A percentile compares a stretch with the other conserved stretches of the same genome.
Conservation (phyloP, 2,329 filamentous ascomycete genomes). For the Diplodia corticola region DNA sequence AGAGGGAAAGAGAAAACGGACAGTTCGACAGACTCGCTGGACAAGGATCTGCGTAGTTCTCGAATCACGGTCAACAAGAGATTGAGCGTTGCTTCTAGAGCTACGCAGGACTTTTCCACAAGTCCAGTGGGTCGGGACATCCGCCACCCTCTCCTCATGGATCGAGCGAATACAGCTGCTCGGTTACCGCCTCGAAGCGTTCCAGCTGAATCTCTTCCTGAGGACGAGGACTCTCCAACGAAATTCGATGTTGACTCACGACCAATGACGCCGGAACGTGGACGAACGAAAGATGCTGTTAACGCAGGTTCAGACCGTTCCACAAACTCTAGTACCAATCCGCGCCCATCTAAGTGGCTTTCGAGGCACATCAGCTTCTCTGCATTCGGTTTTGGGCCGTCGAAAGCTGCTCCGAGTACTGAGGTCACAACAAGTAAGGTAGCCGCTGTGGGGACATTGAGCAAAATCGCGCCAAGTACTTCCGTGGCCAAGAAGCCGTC, state of each 20-base stretch:
- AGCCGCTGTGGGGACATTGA: slow-evolving; percentile 4
- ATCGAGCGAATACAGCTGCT: neutral
- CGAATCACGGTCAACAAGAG: neutral
- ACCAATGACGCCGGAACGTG: slow-evolving; percentile 9
- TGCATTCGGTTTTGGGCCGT: slow-evolving; percentile 32
- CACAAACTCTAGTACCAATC: slow-evolving; percentile 13
- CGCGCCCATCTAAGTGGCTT: slow-evolving; percentile 17
- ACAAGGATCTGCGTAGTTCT: neutral
- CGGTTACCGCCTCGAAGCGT: slow-evolving; percentile 9
- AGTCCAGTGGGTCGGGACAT: slow-evolving; percentile 3
- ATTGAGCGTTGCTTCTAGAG: slow-evolving; percentile 1
- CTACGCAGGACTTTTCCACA: neutral
- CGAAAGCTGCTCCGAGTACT: slow-evolving; percentile 31
- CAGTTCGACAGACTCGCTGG: neutral
- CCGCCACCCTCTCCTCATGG: slow-evolving; percentile 5
- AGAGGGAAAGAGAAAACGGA: slow-evolving; percentile 4
- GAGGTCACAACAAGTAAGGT: slow-evolving; percentile 14
- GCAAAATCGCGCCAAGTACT: slow-evolving; percentile 19
- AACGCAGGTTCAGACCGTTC: neutral
- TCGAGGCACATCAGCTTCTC: slow-evolving; percentile 43
- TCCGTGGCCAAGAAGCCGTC: slow-evolving; percentile 34
- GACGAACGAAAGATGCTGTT: slow-evolving; percentile 2
- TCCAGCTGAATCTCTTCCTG: neutral
- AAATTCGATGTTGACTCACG: neutral
- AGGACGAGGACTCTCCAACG: neutral